Base-by-base conservation (phyloP, 2,329 filamentous ascomycete species). In the Pseudocercospora fijiensis region DNA sequence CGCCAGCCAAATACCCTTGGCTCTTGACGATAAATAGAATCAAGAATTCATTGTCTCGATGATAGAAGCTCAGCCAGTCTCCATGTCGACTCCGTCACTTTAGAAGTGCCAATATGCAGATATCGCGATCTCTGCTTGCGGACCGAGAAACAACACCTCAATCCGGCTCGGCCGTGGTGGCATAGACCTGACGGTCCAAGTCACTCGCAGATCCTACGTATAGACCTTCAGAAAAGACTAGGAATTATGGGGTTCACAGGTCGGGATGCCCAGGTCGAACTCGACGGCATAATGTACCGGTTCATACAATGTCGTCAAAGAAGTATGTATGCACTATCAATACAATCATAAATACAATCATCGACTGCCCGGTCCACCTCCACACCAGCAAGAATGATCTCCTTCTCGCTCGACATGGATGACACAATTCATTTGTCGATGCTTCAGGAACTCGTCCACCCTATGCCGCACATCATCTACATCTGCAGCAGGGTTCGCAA, bases 391-490 rank as follows among this genome's bases (percentile, higher is more conserved):
- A 62, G 80, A 78, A 4, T 79, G 80, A 57, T 96, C 91, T 0
- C 90, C 91, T 72, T 96, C 92, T 53, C 89, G 82, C 77, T 97
- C 94, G 1, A 96, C 90, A 77, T 97, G 94, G 4, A 97, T 85
- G 26, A 96, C 87, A 11, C 92, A 86, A 72, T 96, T 88, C 78
- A 97, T 89, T 47, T 87, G 86, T 68, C 90, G 85, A 58, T 85
- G 85, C 7, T 83, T 79, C 22, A 96, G 81, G 69, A 92, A 95
- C 49, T 86, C 83, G 51, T 84, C 82, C 0, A 93, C 89, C n/a
- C 92, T 84, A 64, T 91, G 86, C 57, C 91, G 84, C 5, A 97
- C 91, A 66, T 97, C 93, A 71, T 96, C 91, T 61, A 93, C 75
- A 70, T 93, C 88, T 2, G 89, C 87, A 2, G 84, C 86, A 24